Percentiles rank a stretch among this genome's conserved stretches.
phyloP scores from a whole-genome alignment of 1,284 basidiomycete species.

The Boletellus deceptivus region DNA sequence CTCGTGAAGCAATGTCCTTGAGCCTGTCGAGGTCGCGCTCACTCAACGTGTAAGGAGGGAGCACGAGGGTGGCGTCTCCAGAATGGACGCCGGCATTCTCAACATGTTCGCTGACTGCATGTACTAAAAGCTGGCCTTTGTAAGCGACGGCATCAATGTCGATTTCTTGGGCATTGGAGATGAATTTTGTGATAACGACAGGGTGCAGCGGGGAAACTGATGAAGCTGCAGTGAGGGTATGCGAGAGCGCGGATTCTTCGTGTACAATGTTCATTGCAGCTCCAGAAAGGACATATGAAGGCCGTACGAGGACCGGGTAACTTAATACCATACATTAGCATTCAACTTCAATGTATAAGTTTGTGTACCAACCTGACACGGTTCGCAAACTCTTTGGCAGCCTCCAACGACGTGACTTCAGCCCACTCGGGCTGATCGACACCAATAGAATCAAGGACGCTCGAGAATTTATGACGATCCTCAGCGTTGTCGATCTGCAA shows the following conservation, averaged over 20 bases:
- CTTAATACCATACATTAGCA: constrained; percentile 39
- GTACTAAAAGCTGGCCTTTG: constrained; percentile 91
- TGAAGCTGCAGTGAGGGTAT: constrained; percentile 93
- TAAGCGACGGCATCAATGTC: constrained; percentile 97
- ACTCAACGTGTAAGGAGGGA: constrained; percentile 90
- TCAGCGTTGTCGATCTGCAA: constrained; percentile 95
- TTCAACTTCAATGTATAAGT: neutral
- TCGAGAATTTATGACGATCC: constrained; percentile 99
- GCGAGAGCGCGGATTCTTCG: constrained; percentile 85
- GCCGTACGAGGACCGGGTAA: constrained; percentile 94
- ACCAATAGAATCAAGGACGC: constrained; percentile 90
- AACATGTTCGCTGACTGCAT: constrained; percentile 97
- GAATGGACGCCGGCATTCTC: constrained; percentile 99
- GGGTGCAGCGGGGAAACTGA: constrained; percentile 96
- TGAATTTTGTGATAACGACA: constrained; percentile 98
- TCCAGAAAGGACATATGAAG: constrained; percentile 97
- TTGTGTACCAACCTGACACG: constrained; percentile 62
- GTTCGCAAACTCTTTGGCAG: constrained; percentile 89
- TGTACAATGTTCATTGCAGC: constrained; percentile 99
- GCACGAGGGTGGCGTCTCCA: constrained; percentile 95
- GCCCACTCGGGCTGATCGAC: constrained; percentile 98
- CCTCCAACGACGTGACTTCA: constrained; percentile 86
- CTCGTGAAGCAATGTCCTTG: constrained; percentile 93
- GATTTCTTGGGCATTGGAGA: constrained; percentile 96
- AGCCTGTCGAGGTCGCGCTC: constrained; percentile 80